A percentile compares a stretch with the other conserved stretches of the same genome.
Conservation (phyloP, 2,329 filamentous ascomycete species). For the Colletotrichum sp. region DNA sequence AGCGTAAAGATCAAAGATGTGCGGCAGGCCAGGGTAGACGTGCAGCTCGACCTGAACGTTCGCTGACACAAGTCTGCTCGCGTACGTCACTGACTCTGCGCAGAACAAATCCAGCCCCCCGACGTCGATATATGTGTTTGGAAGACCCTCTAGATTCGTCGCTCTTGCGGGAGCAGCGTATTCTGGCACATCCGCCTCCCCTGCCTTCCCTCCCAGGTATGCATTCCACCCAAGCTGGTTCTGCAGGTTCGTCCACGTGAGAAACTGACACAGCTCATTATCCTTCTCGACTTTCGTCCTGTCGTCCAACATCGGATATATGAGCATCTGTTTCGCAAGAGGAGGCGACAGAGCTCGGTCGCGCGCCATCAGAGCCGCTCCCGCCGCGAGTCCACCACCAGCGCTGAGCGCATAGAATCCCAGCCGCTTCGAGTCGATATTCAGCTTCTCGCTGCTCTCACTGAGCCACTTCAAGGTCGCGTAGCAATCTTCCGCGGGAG, state of each 20-base stretch:
- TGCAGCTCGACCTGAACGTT: slow-evolving; percentile 43
- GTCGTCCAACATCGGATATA: slow-evolving; percentile 40
- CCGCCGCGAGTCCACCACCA: slow-evolving; percentile 25
- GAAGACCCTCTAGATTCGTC: slow-evolving; percentile 30
- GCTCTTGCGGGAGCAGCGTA: slow-evolving; percentile 29
- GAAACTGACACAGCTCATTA: background rate
- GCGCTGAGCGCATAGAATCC: slow-evolving; percentile 27
- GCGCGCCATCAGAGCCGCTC: slow-evolving; percentile 43
- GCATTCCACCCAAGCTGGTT: slow-evolving; percentile 29
- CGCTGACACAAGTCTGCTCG: slow-evolving; percentile 31
- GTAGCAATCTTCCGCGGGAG: slow-evolving; percentile 41
- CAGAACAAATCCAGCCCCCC: slow-evolving; percentile 44
- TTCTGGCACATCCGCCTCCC: slow-evolving; percentile 1
- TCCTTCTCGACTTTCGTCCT: slow-evolving; percentile 17
- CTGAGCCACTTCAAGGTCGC: slow-evolving; percentile 30
- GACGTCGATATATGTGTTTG: slow-evolving; percentile 42
- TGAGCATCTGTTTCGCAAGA: slow-evolving; percentile 34
- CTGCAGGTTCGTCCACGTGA: slow-evolving; percentile 23
- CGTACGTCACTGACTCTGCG: slow-evolving; percentile 38
- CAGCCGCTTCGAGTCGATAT: slow-evolving; percentile 25
- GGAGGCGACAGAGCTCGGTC: slow-evolving; percentile 29
- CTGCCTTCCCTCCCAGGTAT: slow-evolving; percentile 18
- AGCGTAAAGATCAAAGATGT: slow-evolving; percentile 37
- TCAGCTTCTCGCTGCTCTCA: slow-evolving; percentile 23
- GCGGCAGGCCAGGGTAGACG: slow-evolving; percentile 43